These are phyloP conservation scores for Pyrenophora tritici-repentis DNA, from an alignment of 2,329 filamentous ascomycete genomes.

Conservation along the genomic window DNA sequence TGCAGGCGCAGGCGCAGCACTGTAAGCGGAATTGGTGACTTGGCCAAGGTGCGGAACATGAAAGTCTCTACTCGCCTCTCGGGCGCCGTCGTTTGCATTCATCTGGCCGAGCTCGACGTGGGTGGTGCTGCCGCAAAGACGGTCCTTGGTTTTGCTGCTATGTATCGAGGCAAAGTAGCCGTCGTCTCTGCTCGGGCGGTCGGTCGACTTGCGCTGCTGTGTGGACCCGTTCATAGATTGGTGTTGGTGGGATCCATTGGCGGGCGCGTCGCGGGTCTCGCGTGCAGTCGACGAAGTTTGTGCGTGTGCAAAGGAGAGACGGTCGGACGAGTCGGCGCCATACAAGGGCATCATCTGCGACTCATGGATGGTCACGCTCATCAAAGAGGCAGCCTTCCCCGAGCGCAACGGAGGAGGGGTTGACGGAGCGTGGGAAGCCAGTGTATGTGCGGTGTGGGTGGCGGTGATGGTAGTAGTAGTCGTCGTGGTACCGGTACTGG, in stretches of 20 bases:
- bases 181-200: slow-evolving; percentile 48
- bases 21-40: slow-evolving; percentile 13
- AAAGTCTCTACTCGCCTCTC: slow-evolving; percentile 40
- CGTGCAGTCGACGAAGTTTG: slow-evolving; percentile 41
- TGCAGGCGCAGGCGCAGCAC: no score
- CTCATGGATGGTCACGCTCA: slow-evolving; percentile 43
- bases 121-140: slow-evolving; percentile 35
- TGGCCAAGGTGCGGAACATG: slow-evolving; percentile 23
- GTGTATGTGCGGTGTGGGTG: slow-evolving; percentile 20
- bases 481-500: no score
- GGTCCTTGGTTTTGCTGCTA: slow-evolving; percentile 43
- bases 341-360: slow-evolving; percentile 57
- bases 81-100: slow-evolving; percentile 30
- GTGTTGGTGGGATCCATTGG: slow-evolving; percentile 34
- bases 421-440: slow-evolving; percentile 34
- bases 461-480: slow-evolving; percentile 10
- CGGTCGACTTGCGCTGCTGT: slow-evolving; percentile 31
- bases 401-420: slow-evolving; percentile 33
- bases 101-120: slow-evolving; percentile 45
- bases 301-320: slow-evolving; percentile 31
- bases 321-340: slow-evolving; percentile 52
- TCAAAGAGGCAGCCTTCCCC: slow-evolving; percentile 35
- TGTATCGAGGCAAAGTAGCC: slow-evolving; percentile 53
- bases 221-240: slow-evolving; percentile 42
- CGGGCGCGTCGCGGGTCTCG: slow-evolving; percentile 26